Evolutionary conservation across 2,329 filamentous ascomycete species (phyloP), one percentile per base, ranked within the genome.

Genomic region (Trichothecium sympodiale): DNA sequence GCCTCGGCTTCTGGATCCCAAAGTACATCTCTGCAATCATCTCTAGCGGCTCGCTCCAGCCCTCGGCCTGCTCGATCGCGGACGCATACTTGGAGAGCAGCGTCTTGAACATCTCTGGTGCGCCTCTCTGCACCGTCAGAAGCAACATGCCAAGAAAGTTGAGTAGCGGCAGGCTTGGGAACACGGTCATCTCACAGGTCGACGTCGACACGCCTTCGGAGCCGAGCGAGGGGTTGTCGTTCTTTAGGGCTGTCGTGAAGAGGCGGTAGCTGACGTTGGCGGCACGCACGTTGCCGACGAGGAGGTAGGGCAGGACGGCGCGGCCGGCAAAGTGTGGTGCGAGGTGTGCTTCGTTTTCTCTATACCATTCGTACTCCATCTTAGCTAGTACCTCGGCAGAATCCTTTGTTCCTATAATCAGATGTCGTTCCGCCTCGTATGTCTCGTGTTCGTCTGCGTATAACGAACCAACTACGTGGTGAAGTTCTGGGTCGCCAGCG

Each of bases 1-100:
- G 86, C 50, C 82, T 74, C 32, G 88, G 89, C 53, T 87, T 80
- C 63, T 79, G 75, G 55, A 98, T 93, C 26, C 79, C 79, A 62
- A 98, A 98, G 66, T 96, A 98, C 76, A 94, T 88, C 64, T 98
- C 89, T 33, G 83, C 89, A 49, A 98, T 80, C 57, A 85, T 79
- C 47, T 87, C 81, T 41, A 98, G 64, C 17, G 85, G 72, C 53
- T 86, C 87, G 25, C 78, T 75, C 89, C 89, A 96, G 10, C 71
- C 68, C 5, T 71, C 68, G 5, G 74, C 75, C 1, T 77, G 67
- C 47, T 96, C 89, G 40, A 96, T 71, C 50, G 94, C 76, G 5
- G 67, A 57, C 27, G 77, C 74, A 59, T 96, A 98, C 54, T 94
- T 91, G 41, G 71, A 75, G 47, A 80, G 77, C 46, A 98, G 65